These are phyloP conservation scores for Auricularia sp. DNA, from an alignment of 768 basidiomycete species.

Conservation along the genomic window DNA sequence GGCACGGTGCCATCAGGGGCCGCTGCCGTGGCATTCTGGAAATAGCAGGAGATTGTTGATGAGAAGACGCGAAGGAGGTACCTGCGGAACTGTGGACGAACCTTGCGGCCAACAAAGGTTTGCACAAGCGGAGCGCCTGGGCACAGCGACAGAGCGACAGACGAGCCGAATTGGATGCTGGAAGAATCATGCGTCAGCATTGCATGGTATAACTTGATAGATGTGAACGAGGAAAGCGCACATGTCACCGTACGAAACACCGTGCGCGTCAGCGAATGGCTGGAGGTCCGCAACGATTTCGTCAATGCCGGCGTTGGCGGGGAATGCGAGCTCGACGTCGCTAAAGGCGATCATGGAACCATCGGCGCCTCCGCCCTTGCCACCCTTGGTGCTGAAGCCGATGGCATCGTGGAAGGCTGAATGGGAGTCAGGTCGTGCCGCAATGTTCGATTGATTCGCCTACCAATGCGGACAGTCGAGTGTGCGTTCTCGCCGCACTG, in stretches of 20 bases:
- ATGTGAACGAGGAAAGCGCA: conserved; percentile 14
- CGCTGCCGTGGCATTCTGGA: conserved; percentile 10
- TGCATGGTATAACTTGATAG: not conserved
- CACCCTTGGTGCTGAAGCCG: not conserved
- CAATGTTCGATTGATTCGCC: not conserved
- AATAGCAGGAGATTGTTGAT: not conserved
- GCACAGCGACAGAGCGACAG: conserved; percentile 14
- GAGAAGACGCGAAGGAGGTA: not conserved
- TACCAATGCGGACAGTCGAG: not conserved
- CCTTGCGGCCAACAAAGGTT: conserved; percentile 12
- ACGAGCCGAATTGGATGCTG: conserved; percentile 17
- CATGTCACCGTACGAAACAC: conserved; percentile 18
- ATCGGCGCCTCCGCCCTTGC: conserved; percentile 18
- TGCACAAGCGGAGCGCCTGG: conserved; percentile 16
- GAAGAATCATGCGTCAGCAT: not conserved
- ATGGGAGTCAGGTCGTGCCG: conserved; percentile 1
- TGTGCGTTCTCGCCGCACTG: not conserved
- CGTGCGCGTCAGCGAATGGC: conserved; percentile 13
- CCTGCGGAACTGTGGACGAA: conserved; percentile 1
- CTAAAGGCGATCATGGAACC: conserved; percentile 17
- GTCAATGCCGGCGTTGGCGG: conserved; percentile 17
- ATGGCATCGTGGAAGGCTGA: conserved; percentile 8
- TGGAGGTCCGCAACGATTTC: conserved; percentile 14
- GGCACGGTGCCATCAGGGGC: conserved; percentile 12
- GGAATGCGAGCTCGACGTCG: conserved; percentile 15